These are phyloP conservation scores for Debaryomyces singareniensis DNA, from an alignment of 1,139 yeast genomes.

Conservation along the genomic window DNA sequence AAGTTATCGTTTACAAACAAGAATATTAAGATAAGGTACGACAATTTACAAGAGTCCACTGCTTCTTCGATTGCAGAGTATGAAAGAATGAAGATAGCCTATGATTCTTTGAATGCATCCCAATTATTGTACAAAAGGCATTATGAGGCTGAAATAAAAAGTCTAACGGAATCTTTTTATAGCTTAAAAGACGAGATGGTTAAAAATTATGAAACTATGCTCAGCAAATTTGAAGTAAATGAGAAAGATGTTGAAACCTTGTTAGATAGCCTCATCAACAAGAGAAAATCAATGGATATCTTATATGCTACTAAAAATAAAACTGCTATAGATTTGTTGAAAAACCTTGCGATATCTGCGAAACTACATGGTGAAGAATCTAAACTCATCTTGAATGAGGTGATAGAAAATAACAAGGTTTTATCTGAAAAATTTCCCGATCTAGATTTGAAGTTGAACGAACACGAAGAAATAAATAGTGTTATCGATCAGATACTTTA, in stretches of 20 bases:
- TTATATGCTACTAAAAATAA: constrained; percentile 43
- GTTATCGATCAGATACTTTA: neutral
- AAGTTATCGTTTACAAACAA: constrained; percentile 40
- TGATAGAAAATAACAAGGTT: constrained; percentile 21
- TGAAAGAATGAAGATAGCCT: constrained; percentile 54
- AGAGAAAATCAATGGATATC: constrained; percentile 37
- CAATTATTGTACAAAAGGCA: constrained; percentile 53
- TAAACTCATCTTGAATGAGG: constrained; percentile 27
- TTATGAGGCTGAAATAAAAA: constrained; percentile 32
- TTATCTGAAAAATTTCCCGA: constrained; percentile 34
- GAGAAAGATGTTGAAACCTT: constrained; percentile 43
- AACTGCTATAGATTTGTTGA: constrained; percentile 38
- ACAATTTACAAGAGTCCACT: constrained; percentile 43
- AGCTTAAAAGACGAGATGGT: constrained; percentile 31
- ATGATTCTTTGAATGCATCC: constrained; percentile 53
- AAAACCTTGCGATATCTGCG: constrained; percentile 39
- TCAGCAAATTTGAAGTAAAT: constrained; percentile 23
- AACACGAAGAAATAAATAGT: neutral
- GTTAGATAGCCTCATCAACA: constrained; percentile 35
- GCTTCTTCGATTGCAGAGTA: constrained; percentile 43
- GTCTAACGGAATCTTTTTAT: constrained; percentile 24
- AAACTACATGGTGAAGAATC: constrained; percentile 45
- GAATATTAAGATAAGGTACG: constrained; percentile 43
- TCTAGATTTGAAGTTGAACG: constrained; percentile 21
- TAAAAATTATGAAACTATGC: constrained; percentile 22